Percentiles rank a stretch among this genome's conserved stretches.
phyloP scores from a whole-genome alignment of 208 protist genomes.

The Angomonas ambiguus region DNA sequence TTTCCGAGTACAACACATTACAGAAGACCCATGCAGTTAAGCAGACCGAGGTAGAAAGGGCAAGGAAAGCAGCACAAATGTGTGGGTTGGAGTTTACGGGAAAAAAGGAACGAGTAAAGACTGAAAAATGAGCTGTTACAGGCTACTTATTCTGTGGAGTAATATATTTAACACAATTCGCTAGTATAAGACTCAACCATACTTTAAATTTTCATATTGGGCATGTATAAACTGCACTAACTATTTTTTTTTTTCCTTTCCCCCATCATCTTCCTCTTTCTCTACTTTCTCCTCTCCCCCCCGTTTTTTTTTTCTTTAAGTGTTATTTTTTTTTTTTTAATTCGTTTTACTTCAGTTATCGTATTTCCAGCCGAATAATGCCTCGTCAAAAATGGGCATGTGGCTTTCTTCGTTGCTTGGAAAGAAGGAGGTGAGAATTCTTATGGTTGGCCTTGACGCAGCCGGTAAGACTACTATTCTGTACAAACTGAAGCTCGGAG shows the following conservation, averaged over 20 bases:
- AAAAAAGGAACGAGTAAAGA: conserved; percentile 28
- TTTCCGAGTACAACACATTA: conserved; percentile 59
- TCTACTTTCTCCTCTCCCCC: neutral
- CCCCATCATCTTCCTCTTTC: neutral
- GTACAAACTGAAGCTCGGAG: conserved; percentile 97
- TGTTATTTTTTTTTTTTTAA: neutral
- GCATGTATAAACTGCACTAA: too few relatives aligned
- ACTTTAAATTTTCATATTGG: too few relatives aligned
- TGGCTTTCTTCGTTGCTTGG: conserved; percentile 85
- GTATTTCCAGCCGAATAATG: too few relatives aligned
- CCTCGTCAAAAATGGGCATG: conserved; percentile 44
- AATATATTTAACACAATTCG: too few relatives aligned
- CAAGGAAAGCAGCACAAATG: conserved; percentile 64
- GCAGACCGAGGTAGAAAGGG: conserved; percentile 79
- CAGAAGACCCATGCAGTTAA: conserved; percentile 80
- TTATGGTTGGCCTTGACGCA: conserved; percentile 98
- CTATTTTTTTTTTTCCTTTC: neutral
- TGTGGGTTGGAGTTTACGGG: conserved; percentile 84
- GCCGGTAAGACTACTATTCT: conserved; percentile 98
- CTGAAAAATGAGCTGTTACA: neutral
- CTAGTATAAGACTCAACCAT: too few relatives aligned
- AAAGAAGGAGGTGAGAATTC: conserved; percentile 95
- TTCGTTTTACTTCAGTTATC: too few relatives aligned
- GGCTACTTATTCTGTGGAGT: too few relatives aligned
- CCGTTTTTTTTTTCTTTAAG: conserved; percentile 6